phyloP scores from a whole-genome alignment of 2,329 filamentous ascomycete genomes.

The Pseudogymnoascus destructans region DNA sequence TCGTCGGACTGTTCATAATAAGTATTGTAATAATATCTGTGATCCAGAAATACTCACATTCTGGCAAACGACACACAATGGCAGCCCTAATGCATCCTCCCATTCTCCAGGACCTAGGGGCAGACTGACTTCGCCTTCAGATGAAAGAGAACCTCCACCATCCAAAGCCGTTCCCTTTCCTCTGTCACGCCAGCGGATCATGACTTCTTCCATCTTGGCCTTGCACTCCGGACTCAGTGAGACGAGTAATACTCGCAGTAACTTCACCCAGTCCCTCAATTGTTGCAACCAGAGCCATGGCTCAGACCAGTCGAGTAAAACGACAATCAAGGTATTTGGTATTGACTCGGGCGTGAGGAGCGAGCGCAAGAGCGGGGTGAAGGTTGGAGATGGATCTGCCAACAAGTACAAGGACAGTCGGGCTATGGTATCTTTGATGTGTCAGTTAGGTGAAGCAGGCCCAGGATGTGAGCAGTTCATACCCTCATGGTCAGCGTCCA shows the following conservation, averaged over 20 bases:
- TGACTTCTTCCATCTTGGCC: constrained; percentile 74
- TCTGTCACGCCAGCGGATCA: constrained; percentile 65
- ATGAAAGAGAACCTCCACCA: constrained; percentile 40
- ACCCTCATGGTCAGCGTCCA: constrained; percentile 91
- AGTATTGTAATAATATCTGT: constrained; percentile 17
- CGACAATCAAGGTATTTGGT: constrained; percentile 73
- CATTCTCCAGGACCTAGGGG: constrained; percentile 82
- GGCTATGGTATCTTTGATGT: constrained; percentile 63
- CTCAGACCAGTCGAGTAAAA: constrained; percentile 90
- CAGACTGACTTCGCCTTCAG: constrained; percentile 56
- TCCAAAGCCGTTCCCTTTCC: constrained; percentile 56
- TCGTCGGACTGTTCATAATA: constrained; percentile 15
- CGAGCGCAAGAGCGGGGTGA: constrained; percentile 69
- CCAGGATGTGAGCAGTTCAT: constrained; percentile 17
- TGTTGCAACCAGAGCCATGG: constrained; percentile 88
- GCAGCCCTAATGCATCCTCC: constrained; percentile 78
- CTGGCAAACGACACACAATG: constrained; percentile 89
- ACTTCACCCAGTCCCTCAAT: constrained; percentile 75
- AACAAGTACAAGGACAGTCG: constrained; percentile 82
- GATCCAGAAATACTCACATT: constrained; percentile 45
- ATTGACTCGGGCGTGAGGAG: constrained; percentile 75
- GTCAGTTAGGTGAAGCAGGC: constrained; percentile 19
- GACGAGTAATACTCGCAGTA: constrained; percentile 64
- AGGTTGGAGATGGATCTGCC: constrained; percentile 70
- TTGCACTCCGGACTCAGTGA: constrained; percentile 65